These are phyloP conservation scores for Trichoderma semiorbis DNA, from an alignment of 2,329 filamentous ascomycete species.

Conservation along the genomic window DNA sequence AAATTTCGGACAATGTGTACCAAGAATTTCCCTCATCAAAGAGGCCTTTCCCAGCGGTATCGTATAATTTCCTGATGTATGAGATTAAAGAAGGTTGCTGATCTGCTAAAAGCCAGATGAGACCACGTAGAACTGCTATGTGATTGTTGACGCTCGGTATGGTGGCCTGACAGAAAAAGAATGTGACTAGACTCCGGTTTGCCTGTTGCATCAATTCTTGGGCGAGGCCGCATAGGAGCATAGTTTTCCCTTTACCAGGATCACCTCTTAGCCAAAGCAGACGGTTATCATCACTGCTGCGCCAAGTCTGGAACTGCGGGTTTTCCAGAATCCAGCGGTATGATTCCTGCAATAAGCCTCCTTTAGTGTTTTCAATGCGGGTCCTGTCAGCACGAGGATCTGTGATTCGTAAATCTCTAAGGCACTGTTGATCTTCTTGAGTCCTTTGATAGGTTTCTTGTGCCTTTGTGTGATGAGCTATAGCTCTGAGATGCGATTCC, in stretches of 20 bases:
- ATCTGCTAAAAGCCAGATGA: constrained; percentile 39
- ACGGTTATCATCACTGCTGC: constrained; percentile 5
- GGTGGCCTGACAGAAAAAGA: constrained; percentile 15
- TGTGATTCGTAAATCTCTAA: constrained; percentile 24
- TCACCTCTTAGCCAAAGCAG: constrained; percentile 40
- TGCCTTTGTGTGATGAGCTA: constrained; percentile 13
- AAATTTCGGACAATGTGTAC: constrained; percentile 35
- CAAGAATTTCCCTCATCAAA: constrained; percentile 41
- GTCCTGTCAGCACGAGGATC: constrained; percentile 32
- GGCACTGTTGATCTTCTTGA: constrained; percentile 20
- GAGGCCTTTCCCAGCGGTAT: constrained; percentile 30
- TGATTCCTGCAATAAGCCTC: constrained; percentile 30
- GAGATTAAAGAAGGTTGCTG: constrained; percentile 32
- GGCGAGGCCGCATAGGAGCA: constrained; percentile 39
- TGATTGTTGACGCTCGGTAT: constrained; percentile 37
- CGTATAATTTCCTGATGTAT: constrained; percentile 35
- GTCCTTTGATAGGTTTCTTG: constrained; percentile 7
- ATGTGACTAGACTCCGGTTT: constrained; percentile 10
- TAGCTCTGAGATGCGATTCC: constrained; percentile 6
- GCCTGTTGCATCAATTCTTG: not conserved
- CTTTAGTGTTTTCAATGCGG: constrained; percentile 35
- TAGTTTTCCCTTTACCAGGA: constrained; percentile 44
- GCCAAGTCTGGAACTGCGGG: constrained; percentile 23
- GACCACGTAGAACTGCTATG: constrained; percentile 39
- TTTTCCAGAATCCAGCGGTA: constrained; percentile 35